Evolutionary conservation across 352 stramenopile species (phyloP).

Genomic region (Pythium apleroticum): DNA sequence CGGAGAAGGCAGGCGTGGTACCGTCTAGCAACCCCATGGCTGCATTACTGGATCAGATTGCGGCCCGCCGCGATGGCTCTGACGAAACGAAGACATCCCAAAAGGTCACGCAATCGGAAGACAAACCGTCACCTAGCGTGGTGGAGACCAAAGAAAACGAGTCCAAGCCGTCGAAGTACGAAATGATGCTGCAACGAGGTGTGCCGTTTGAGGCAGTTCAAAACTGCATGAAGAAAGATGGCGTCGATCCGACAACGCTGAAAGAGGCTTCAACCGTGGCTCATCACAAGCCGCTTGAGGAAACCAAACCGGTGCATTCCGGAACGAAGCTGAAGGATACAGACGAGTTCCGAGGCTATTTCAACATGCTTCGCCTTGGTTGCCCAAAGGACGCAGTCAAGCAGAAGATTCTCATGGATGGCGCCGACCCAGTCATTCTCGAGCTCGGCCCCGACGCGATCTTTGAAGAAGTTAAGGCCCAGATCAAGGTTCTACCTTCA

Average conservation of each 20-base stretch:
- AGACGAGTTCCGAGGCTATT: constrained; percentile 84
- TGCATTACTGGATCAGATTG: constrained; percentile 17
- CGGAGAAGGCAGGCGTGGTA: background rate
- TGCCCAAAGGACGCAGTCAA: constrained; percentile 87
- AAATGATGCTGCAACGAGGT: constrained; percentile 63
- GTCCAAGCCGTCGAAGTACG: constrained; percentile 39
- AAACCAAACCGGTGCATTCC: background rate
- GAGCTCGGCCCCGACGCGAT: constrained; percentile 57
- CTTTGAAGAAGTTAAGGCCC: constrained; percentile 63
- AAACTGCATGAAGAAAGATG: constrained; percentile 74
- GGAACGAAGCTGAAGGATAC: constrained; percentile 56
- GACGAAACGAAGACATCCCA: background rate
- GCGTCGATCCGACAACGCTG: constrained; percentile 44
- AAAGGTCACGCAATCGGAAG: background rate
- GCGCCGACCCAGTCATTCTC: constrained; percentile 68
- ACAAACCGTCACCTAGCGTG: background rate
- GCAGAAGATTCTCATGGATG: constrained; percentile 92
- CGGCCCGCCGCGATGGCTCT: constrained; percentile 2
- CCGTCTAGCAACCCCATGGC: background rate
- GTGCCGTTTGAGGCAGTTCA: constrained; percentile 72
- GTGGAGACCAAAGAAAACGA: background rate
- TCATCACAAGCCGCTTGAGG: background rate
- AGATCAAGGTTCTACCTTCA: constrained; percentile 31
- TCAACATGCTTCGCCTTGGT: constrained; percentile 94
- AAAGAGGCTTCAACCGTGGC: background rate